Evolutionary conservation across 225 moss, liverwort and hornwort genomes (phyloP), one percentile per base, ranked within the genome.

Genomic region (Polytrichum formosum): DNA sequence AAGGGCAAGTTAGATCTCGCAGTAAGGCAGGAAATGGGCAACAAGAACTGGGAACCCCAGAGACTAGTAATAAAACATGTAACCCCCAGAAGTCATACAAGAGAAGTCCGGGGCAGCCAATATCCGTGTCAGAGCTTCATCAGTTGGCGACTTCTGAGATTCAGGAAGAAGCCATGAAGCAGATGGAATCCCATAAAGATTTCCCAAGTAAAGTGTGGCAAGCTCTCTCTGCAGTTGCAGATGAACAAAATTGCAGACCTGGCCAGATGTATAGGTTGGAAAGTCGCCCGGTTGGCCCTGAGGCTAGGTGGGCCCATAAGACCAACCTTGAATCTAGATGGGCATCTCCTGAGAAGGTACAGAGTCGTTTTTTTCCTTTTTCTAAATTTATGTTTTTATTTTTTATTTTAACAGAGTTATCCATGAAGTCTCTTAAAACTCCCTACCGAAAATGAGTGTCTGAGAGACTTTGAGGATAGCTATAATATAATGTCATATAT

Each of bases 301-400:
- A 54, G 66, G 70, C 68, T 6, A 68, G 80, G 56, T 86, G 82
- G 86, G 82, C 80, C 1, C 86, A 77, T 17, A 86, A 82, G 75
- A 61, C 65, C 25, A 70, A 67, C 9, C 28, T 80, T 18, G 79
- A 86, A 26, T 64, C 70, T 65, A 77, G 73, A 53, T 86, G 86
- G 86, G 53, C 82, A 71, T 82, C 77, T 19, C 65, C 71, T 67
- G 77, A 67, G 54, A 65, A 71, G 67, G 71, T 67, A 63, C 70
- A 37, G 37, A 46, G 13, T 46, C 2, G 2, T 37, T 46, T 13
- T 23, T 13, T 16, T 30, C 30, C 30, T 30, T 30, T 1, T 30
- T 30, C 6, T 30, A 26, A 26, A 26, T 26, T 26, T 26, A 26
- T 30, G 30, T 3, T 6, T 30, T 30, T 0, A 0, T 8, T 8